These are phyloP conservation scores for Nicotiana undulata DNA, from an alignment of 257 asterid genomes.

Conservation along the genomic window DNA sequence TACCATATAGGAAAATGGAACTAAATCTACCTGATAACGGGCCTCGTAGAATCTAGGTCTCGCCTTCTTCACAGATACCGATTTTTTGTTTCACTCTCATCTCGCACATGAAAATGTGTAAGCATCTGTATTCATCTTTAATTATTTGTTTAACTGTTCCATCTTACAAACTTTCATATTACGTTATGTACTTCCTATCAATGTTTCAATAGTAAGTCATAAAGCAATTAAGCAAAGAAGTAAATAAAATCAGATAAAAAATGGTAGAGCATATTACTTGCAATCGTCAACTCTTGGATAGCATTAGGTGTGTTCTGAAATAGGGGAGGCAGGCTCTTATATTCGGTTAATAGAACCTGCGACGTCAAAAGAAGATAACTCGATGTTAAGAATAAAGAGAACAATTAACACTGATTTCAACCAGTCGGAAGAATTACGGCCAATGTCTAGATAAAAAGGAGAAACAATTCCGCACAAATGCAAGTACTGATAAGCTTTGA, in stretches of 20 bases:
- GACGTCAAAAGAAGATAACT: neutral
- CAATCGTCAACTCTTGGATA: slow-evolving; percentile 30
- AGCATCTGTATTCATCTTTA: neutral
- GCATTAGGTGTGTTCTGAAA: slow-evolving; percentile 36
- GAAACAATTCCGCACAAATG: neutral
- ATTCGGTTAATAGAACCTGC: slow-evolving; percentile 36
- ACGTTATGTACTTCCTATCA: neutral
- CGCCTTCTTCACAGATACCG: neutral
- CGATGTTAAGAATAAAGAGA: neutral
- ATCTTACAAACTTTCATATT: neutral
- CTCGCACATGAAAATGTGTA: neutral
- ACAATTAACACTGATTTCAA: neutral
- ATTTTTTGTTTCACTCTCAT: neutral
- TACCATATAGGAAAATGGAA: too few relatives aligned
- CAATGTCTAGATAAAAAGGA: neutral
- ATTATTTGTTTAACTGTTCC: neutral
- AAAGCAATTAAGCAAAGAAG: neutral
- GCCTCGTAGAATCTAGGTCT: neutral
- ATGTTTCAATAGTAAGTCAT: neutral
- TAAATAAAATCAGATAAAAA: neutral
- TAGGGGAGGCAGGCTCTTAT: slow-evolving; percentile 41
- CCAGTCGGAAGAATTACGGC: neutral
- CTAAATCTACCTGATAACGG: too few relatives aligned
- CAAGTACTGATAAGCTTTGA: too few relatives aligned
- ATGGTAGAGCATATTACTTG: slow-evolving; percentile 20